Evolutionary conservation across 1,139 yeast species (phyloP).

Genomic region (Lipomyces yarrowii): DNA sequence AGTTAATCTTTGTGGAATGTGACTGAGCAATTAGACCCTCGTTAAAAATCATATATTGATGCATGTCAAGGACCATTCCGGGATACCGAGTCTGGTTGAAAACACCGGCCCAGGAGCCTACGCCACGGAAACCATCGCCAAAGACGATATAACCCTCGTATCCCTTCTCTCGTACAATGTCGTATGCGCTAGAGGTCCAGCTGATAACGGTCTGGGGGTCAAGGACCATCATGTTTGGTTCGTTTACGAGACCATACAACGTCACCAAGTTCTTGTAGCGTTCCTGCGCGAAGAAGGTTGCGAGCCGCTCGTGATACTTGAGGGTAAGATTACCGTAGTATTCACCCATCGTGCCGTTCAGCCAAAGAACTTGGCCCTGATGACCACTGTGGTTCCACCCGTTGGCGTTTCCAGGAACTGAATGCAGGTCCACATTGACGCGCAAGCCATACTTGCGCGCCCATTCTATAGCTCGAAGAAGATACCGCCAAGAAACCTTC

Average conservation of each 20-base stretch:
- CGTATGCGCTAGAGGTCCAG: slow-evolving; percentile 43
- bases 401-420: slow-evolving; percentile 91
- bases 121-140: slow-evolving; percentile 45
- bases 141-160: slow-evolving; percentile 39
- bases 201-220: slow-evolving; percentile 37
- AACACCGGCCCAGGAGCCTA: slow-evolving; percentile 40
- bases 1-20: slow-evolving; percentile 46
- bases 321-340: slow-evolving; percentile 40
- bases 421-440: slow-evolving; percentile 87
- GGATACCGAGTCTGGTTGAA: slow-evolving; percentile 58
- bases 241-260: slow-evolving; percentile 77
- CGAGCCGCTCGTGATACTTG: slow-evolving; percentile 49
- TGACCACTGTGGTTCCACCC: slow-evolving; percentile 91
- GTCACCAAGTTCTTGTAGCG: slow-evolving; percentile 69
- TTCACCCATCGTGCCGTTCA: slow-evolving; percentile 47
- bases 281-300: slow-evolving; percentile 64
- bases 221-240: slow-evolving; percentile 42
- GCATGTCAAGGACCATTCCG: slow-evolving; percentile 64
- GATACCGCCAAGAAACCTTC: slow-evolving; percentile 70
- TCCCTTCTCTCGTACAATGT: slow-evolving; percentile 38
- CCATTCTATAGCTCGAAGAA: slow-evolving; percentile 78
- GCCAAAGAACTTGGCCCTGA: slow-evolving; percentile 65
- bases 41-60: slow-evolving; percentile 66
- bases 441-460: slow-evolving; percentile 62
- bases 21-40: slow-evolving; percentile 59